Evolutionary conservation across 805 yeast species (phyloP), one percentile per base, ranked within the genome.

Genomic region (Wickerhamiella qilinensis): DNA sequence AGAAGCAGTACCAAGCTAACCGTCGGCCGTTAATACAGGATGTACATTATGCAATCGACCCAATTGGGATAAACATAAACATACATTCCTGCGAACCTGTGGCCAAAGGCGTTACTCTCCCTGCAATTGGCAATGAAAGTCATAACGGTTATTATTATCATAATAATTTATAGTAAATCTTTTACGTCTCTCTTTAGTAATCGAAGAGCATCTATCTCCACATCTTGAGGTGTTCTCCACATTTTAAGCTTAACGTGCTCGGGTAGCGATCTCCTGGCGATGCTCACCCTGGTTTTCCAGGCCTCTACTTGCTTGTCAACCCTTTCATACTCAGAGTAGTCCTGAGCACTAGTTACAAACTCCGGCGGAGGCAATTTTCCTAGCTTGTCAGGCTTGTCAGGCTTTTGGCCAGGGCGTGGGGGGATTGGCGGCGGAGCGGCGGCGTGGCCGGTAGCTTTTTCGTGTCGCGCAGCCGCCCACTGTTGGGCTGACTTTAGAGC

Each of bases 271-370:
- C 55, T 49, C 8, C 62, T 52, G 9, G 73, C 68, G 3, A 56
- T 52, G n/a, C 56, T 44, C 1, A 73, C 60, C 33, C 83, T 62
- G 24, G 59, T 58, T 39, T 64, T 66, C 86, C 86, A 77, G 16
- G 60, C 47, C 17, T 71, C 75, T 19, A 65, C 65, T 33, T 62
- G 67, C 41, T 65, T 71, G 45, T 40, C 46, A 18, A 35, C 36
- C 29, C 31, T 28, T 17, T 51, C 53, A 32, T 42, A 43, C 20
- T 52, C 58, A 15, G 41, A 38, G 36, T 46, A 47, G 22, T 53
- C 53, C 33, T 54, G 58, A 2, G 51, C 38, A n/a, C 55, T 50
- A 2, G 46, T 25, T 16, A 47, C 37, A 16, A 46, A 37, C 18
- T 16, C 33, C 16, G 41, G 41, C 12, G 44, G 31, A 2, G 50